Percentiles rank a stretch among this genome's conserved stretches.
Evolutionary conservation across 306 rosid genomes (phyloP).

Genomic region (Sechiopsis laciniata): DNA sequence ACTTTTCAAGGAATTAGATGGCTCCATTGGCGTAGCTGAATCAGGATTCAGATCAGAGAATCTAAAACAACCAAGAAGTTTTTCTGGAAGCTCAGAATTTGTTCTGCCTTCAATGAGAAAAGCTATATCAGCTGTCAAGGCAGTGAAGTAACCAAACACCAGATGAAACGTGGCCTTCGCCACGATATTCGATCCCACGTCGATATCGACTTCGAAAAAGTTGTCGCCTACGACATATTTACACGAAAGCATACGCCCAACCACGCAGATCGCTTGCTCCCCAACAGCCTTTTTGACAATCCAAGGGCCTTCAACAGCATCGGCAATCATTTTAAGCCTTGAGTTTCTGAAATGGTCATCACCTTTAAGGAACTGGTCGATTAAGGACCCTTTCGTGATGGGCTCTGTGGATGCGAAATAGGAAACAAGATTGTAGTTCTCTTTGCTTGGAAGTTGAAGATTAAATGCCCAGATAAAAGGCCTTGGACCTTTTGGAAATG

Average conservation of each 20-base stretch:
- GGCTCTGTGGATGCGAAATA: slow-evolving; percentile 56
- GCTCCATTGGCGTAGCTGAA: slow-evolving; percentile 53
- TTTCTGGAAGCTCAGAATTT: slow-evolving; percentile 76
- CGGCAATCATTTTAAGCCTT: slow-evolving; percentile 84
- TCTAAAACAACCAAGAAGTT: slow-evolving; percentile 65
- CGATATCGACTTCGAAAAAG: slow-evolving; percentile 85
- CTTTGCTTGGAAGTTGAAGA: slow-evolving; percentile 76
- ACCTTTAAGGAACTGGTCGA: slow-evolving; percentile 69
- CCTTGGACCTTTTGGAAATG: slow-evolving; percentile 47
- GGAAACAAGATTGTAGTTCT: slow-evolving; percentile 60
- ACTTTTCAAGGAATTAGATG: slow-evolving; percentile 26
- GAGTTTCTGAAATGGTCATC: slow-evolving; percentile 62
- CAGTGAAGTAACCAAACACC: slow-evolving; percentile 70
- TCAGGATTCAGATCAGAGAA: slow-evolving; percentile 62
- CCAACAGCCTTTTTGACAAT: slow-evolving; percentile 83
- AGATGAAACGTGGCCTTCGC: slow-evolving; percentile 79
- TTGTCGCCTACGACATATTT: slow-evolving; percentile 42
- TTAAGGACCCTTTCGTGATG: slow-evolving; percentile 48
- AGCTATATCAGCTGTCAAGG: slow-evolving; percentile 71
- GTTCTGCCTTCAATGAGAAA: slow-evolving; percentile 75
- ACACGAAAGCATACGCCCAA: slow-evolving; percentile 71
- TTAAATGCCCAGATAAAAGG: slow-evolving; percentile 92
- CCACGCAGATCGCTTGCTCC: slow-evolving; percentile 82
- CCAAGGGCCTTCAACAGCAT: slow-evolving; percentile 80
- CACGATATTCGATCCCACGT: slow-evolving; percentile 83